Percentiles rank a stretch among this genome's conserved stretches.
phyloP scores from a whole-genome alignment of 257 asterid genomes.

The Ballota nigra region DNA sequence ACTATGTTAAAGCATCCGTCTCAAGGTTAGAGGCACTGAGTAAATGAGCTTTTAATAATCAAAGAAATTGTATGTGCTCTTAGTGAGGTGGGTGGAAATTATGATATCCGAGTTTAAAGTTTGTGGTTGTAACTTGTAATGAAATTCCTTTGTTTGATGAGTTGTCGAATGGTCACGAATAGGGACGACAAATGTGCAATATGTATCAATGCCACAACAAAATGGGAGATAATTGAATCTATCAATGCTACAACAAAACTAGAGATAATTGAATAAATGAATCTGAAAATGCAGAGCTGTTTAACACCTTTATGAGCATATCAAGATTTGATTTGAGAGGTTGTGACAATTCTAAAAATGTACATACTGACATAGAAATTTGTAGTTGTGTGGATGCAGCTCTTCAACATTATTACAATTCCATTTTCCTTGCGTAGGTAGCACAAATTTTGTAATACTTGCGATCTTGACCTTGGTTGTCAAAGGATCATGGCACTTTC shows the following conservation, averaged over 20 bases:
- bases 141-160: not conserved
- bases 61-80: no score
- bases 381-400: conserved; percentile 4
- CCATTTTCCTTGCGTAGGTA: conserved; percentile 45
- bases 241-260: not conserved
- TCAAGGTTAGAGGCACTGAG: no score
- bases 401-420: not conserved
- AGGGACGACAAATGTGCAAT: no score
- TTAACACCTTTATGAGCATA: not conserved
- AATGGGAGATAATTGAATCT: not conserved
- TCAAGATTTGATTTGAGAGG: no score
- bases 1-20: no score
- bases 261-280: not conserved
- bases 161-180: not conserved
- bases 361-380: conserved; percentile 3
- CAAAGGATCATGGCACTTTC: conserved; percentile 85
- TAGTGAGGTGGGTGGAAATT: not conserved
- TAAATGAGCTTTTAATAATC: no score
- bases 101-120: not conserved
- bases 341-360: no score
- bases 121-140: not conserved
- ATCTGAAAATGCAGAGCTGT: not conserved
- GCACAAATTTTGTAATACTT: conserved; percentile 84
- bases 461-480: conserved; percentile 76
- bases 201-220: not conserved